Base-by-base conservation (phyloP, 441 rosid species). In the Eugenia klotzschiana region DNA sequence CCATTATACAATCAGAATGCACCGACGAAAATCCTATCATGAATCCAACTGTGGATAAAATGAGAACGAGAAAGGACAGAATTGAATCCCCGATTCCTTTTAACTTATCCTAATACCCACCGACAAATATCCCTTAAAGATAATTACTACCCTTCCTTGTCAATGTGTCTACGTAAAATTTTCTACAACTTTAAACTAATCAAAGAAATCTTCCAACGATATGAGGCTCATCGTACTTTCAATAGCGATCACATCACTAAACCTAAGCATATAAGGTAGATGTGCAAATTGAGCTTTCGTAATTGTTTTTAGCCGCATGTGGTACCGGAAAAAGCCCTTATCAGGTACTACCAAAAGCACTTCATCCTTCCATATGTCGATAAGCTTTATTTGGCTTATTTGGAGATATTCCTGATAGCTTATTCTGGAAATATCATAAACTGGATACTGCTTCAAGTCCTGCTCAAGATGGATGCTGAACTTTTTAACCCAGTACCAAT, bases 141-240 rank as follows among this genome's bases (percentile, higher is more conserved):
- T 56, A 56, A 3, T 56, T 26, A 25, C 64, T 13, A 3, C 33
- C 3, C 18, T 56, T 25, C 64, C 64, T 56, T 50, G 8, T 13
- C 5, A 3, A 50, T 12, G 6, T 2, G 33, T 56, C 8, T 25
- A 15, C 33, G 4, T 2, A 3, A 56, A 56, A 33, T 25, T 3
- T 5, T 56, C 12, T 12, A 0, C 64, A 56, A 56, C 64, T 56
- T 25, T 8, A 25, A 56, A 13, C 8, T 3, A 25, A 56, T 25
- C 64, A 0, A 2, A 7, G 3, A 7, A 58, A 27, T 27, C 72
- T 8, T 22, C 4, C 0, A 3, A 15, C 4, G 22, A 16, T 2
- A 1, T 15, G 40, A 27, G 22, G 2, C 72, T 27, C 72, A 58
- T 15, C 6, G 5, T 27, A 27, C 40, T 3, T 4, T 58, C 72